phyloP scores from a whole-genome alignment of 2,329 filamentous ascomycete species.

The Allantophomopsis lycopodina region DNA sequence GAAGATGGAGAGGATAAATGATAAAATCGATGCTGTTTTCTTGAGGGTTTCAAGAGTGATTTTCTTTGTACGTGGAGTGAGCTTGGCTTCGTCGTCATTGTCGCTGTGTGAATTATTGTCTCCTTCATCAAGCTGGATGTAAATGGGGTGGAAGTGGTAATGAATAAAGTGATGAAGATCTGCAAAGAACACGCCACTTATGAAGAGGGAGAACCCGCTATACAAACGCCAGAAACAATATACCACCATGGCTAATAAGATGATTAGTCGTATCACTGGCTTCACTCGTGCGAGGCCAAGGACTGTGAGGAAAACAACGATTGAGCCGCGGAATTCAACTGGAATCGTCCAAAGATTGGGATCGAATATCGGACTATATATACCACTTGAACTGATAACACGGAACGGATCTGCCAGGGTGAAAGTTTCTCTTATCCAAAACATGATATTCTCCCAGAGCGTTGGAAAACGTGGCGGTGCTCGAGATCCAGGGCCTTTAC shows the following conservation, averaged over 20 bases:
- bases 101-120: not conserved
- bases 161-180: not conserved
- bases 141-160: not conserved
- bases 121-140: not conserved
- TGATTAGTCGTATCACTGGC: not conserved
- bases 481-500: not conserved
- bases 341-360: conserved; percentile 21
- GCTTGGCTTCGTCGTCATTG: not conserved
- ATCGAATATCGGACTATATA: conserved; percentile 14
- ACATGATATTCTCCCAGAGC: not conserved
- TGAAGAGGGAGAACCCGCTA: not conserved
- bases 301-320: conserved; percentile 19
- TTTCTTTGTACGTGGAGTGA: too few relatives aligned
- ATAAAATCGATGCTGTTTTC: not conserved
- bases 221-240: not conserved
- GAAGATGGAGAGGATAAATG: conserved; percentile 1
- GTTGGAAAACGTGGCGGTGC: not conserved
- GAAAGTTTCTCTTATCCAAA: not conserved
- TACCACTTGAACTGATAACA: conserved; percentile 2
- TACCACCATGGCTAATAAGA: not conserved
- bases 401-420: not conserved
- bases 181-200: not conserved
- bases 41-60: not conserved
- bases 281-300: conserved; percentile 13
- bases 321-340: conserved; percentile 21